Base-by-base conservation (phyloP, 495 filamentous ascomycete species). In the Neurospora discreta region DNA sequence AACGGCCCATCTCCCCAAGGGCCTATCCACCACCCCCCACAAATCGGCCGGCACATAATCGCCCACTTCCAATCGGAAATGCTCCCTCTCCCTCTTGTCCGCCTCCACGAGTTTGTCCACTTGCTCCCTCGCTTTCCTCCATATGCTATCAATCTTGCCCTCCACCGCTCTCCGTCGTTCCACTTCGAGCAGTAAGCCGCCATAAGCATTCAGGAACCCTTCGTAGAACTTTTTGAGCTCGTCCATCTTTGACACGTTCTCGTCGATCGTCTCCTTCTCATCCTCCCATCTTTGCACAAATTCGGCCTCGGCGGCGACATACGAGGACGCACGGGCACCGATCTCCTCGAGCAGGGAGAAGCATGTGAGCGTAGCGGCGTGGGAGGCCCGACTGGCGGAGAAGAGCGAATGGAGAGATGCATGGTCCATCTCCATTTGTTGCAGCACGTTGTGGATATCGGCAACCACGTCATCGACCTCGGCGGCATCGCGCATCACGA, bases 401-500 rank as follows among this genome's bases (percentile, higher is more conserved):
- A 60, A 60, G 52, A 60, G 26, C 23, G 52, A 60, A 33, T 26
- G 6, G 52, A 92, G 82, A 0, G 86, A 80, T 6, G 83, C 84
- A 68, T 90, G 90, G 42, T 87, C 85, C 0, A 78, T 80, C 79
- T 97, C 94, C 89, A 98, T 95, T 40, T 91, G 88, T 9, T 85
- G 84, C 26, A 92, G 88, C 58, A 88, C 88, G 71, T 93, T 90
- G 72, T 90, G 87, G 68, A 99, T 89, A 75, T 99, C 95, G 70
- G 85, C 81, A 3, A 97, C 90, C 16, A 98, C 95, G 75, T 96
- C 95, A 11, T 97, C 93, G 1, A 97, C 93, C 76, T 97, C 91
- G 5, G 84, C 84, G 5, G 95, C 92, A 78, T 99, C 95, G 71
- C 92, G 91, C 42, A 90, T 83, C 33, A 99, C 86, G 0, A 99